Conservation (phyloP, 805 yeast species). For the Zygoascus ofunaensis region DNA sequence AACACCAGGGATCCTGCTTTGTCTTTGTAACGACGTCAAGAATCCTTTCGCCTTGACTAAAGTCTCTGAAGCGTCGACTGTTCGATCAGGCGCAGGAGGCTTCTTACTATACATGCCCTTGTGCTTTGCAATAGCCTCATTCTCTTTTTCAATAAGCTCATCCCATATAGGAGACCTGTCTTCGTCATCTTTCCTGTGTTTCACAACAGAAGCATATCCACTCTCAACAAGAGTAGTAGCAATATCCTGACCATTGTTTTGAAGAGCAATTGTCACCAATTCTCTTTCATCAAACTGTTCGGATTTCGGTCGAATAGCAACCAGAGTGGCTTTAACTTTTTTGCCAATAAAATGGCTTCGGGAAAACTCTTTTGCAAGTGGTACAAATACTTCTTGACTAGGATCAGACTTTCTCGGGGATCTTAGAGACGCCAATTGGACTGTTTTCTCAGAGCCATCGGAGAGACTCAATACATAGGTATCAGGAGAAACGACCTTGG, state of each 20-base stretch:
- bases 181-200: conserved; percentile 58
- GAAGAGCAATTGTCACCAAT: conserved; percentile 48
- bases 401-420: conserved; percentile 62
- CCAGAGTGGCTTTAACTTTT: conserved; percentile 49
- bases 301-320: conserved; percentile 53
- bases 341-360: conserved; percentile 65
- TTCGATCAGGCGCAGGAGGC: conserved; percentile 48
- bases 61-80: conserved; percentile 74
- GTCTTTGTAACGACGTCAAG: conserved; percentile 57
- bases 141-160: conserved; percentile 59
- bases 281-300: conserved; percentile 58
- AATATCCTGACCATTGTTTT: conserved; percentile 41
- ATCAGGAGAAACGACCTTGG: conserved; percentile 59
- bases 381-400: conserved; percentile 45
- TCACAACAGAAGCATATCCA: conserved; percentile 72
- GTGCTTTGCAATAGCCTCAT: conserved; percentile 44
- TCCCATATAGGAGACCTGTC: conserved; percentile 76
- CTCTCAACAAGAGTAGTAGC: conserved; percentile 49
- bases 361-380: conserved; percentile 64
- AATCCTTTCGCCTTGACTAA: conserved; percentile 64
- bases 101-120: conserved; percentile 56
- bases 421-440: conserved; percentile 67
- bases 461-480: conserved; percentile 48
- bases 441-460: conserved; percentile 43
- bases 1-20: conserved; percentile 53